phyloP scores from a whole-genome alignment of 108 stramenopile species.

The Discostella stelligeroides region DNA sequence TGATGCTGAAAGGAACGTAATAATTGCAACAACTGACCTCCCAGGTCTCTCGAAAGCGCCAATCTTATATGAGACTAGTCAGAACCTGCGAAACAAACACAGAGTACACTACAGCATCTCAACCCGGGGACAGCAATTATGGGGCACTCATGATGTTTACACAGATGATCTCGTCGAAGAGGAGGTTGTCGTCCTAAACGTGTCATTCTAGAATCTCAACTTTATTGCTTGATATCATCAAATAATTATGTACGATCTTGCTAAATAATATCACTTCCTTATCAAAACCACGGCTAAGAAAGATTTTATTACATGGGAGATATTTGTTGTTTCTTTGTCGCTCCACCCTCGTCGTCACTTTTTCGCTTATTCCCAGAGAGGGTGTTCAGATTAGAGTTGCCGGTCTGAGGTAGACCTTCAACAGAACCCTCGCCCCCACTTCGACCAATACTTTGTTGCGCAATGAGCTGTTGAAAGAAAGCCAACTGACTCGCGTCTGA shows the following conservation, averaged over 20 bases:
- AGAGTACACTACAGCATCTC: slow-evolving; percentile 46
- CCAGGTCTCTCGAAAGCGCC: slow-evolving; percentile 41
- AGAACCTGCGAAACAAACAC: slow-evolving; percentile 13
- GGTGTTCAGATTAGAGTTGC: neutral
- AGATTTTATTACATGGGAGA: too few relatives aligned
- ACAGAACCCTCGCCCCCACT: neutral
- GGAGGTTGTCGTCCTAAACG: slow-evolving; percentile 17
- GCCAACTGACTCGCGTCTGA: slow-evolving; percentile 13
- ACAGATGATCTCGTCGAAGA: slow-evolving; percentile 30
- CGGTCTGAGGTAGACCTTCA: neutral
- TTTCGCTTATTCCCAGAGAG: slow-evolving; percentile 23
- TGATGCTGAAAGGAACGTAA: slow-evolving; percentile 55
- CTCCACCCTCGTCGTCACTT: slow-evolving; percentile 6
- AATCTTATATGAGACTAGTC: slow-evolving; percentile 21
- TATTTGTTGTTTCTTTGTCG: slow-evolving; percentile 21
- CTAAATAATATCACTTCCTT: too few relatives aligned
- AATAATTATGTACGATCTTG: too few relatives aligned
- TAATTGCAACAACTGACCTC: slow-evolving; percentile 64
- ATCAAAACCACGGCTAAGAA: too few relatives aligned
- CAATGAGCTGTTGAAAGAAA: slow-evolving; percentile 45
- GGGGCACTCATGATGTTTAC: slow-evolving; percentile 56
- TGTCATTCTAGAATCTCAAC: slow-evolving; percentile 18
- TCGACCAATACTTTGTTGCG: slow-evolving; percentile 26
- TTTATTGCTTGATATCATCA: neutral
- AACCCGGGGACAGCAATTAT: slow-evolving; percentile 34